Evolutionary conservation across 2,329 filamentous ascomycete species (phyloP), one percentile per base, ranked within the genome.

Genomic region (Fusarium phyllophilum): DNA sequence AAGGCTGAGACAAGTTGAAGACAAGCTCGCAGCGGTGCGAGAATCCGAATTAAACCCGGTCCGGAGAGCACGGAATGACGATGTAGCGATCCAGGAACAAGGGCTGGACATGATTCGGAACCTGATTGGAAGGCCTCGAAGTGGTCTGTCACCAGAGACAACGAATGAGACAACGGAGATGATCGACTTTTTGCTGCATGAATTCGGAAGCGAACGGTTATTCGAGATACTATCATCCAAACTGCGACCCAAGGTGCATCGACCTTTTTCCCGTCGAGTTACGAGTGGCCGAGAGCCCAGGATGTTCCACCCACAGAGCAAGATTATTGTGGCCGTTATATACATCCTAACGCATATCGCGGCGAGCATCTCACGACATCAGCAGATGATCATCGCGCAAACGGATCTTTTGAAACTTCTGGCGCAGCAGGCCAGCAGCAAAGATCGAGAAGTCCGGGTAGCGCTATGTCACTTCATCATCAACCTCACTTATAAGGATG

Each of bases 101-200:
- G 94, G 92, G 0, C 89, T 98, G 24, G 93, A 97, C 77, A 92
- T 98, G 76, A 90, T 99, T 71, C 90, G 96, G 62, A 99, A 99
- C 81, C 86, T 98, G 38, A 93, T 98, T 74, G 93, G 92, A 65
- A 90, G 91, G 56, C 80, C 83, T 13, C 81, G 82, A 20, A 68
- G 85, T 82, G 75, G 89, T 82, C 75, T 87, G 83, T 75, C 86
- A 81, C 69, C 90, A 85, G 83, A 89, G 22, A 82, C 83, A 20
- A 81, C 84, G 12, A 81, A 82, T 58, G 88, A 89, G 66, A 89
- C 88, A 34, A 86, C 88, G 6, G 89, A 91, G 62, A 96, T 98
- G 90, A 94, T 98, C 70, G 95, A 97, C 78, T 91, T 93, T 78
- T 83, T 98, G 29, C 92, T 98, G 78, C 88, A 86, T 66, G 89